phyloP scores from a whole-genome alignment of 345 rosid species.

The Populus nigra region DNA sequence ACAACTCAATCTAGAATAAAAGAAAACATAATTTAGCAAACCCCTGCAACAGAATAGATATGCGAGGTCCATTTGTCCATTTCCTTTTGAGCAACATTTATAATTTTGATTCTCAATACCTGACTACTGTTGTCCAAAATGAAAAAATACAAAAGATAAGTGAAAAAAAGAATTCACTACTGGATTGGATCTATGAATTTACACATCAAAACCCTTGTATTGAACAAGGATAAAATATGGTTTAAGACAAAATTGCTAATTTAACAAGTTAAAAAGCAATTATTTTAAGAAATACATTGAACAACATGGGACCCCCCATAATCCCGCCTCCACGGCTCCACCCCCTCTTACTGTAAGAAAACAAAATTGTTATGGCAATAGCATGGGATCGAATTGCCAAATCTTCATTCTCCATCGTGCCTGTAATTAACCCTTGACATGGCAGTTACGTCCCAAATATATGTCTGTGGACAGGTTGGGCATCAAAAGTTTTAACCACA shows the following conservation, averaged over 20 bases:
- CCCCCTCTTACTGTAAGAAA: conserved; percentile 1
- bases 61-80: neutral
- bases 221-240: neutral
- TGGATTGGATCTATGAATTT: neutral
- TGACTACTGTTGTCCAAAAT: neutral
- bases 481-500: conserved; percentile 67
- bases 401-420: conserved; percentile 7
- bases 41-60: neutral
- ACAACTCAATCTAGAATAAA: too few species aligned
- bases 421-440: neutral
- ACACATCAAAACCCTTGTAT: neutral
- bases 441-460: conserved; percentile 61
- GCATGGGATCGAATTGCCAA: conserved; percentile 12
- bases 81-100: neutral
- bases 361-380: conserved; percentile 13
- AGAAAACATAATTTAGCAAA: too few species aligned
- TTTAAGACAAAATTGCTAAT: neutral
- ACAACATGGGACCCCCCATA: neutral
- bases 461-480: conserved; percentile 90
- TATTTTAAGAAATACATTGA: conserved; percentile 15
- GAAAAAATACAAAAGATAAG: neutral
- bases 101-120: neutral
- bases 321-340: neutral
- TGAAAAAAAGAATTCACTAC: neutral
- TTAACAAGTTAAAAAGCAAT: conserved; percentile 8